These are phyloP conservation scores for Rhamnella rubrinervis DNA, from an alignment of 331 rosid species.

Conservation along the genomic window DNA sequence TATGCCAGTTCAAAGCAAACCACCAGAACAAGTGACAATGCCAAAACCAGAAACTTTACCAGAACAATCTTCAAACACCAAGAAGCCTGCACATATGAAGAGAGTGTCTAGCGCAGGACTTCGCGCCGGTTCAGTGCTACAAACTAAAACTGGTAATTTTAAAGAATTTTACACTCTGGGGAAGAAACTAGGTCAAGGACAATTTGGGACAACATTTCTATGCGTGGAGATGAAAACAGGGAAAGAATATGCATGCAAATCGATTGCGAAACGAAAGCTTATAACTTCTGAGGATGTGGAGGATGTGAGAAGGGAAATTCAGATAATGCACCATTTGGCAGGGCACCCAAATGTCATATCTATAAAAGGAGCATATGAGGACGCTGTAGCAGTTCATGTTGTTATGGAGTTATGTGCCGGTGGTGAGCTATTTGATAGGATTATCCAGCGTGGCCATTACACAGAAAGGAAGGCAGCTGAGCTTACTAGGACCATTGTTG, in stretches of 20 bases:
- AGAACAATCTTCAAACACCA: slow-evolving; percentile 41
- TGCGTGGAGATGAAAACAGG: slow-evolving; percentile 86
- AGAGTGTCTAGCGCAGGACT: slow-evolving; percentile 93
- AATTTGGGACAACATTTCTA: slow-evolving; percentile 76
- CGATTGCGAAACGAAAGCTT: slow-evolving; percentile 92
- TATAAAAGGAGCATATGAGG: slow-evolving; percentile 95
- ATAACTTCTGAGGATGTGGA: slow-evolving; percentile 84
- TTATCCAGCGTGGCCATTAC: slow-evolving; percentile 88
- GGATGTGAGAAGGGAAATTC: slow-evolving; percentile 98
- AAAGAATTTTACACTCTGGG: slow-evolving; percentile 76
- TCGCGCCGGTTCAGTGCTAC: slow-evolving; percentile 71
- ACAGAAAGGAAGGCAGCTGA: slow-evolving; percentile 94
- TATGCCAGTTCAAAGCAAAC: slow-evolving; percentile 74
- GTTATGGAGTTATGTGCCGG: slow-evolving; percentile 98
- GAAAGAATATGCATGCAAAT: slow-evolving; percentile 78
- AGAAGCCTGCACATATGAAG: slow-evolving; percentile 58
- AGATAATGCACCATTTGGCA: slow-evolving; percentile 96
- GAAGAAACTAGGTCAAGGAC: slow-evolving; percentile 90
- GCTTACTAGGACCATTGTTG: slow-evolving; percentile 87
- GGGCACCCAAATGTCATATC: slow-evolving; percentile 93
- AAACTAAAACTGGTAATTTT: slow-evolving; percentile 62
- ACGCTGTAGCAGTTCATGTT: slow-evolving; percentile 87
- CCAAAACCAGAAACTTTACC: slow-evolving; percentile 48
- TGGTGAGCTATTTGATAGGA: slow-evolving; percentile 97
- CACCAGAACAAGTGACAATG: slow-evolving; percentile 82